Evolutionary conservation across 2,329 filamentous ascomycete species (phyloP).

Genomic region (Drechslerella coelobrocha): DNA sequence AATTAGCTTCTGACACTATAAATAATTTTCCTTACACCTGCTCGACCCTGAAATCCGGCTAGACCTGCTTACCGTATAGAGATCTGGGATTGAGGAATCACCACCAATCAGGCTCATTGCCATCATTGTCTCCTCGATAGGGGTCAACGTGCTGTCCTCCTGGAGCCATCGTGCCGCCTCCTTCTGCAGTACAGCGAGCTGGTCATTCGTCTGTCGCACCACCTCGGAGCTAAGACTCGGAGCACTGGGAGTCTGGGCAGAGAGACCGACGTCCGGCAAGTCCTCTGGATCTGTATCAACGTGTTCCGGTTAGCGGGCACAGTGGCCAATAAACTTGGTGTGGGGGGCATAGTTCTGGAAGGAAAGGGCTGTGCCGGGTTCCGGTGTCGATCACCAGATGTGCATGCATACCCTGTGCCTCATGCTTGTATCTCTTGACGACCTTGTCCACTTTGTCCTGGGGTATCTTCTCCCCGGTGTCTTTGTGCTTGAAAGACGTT

Average conservation of each 20-base stretch:
- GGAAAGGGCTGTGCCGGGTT: background rate
- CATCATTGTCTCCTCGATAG: conserved; percentile 47
- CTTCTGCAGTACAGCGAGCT: conserved; percentile 20
- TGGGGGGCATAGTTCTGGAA: too few relatives aligned
- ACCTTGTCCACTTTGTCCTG: conserved; percentile 45
- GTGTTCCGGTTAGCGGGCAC: conserved; percentile 11
- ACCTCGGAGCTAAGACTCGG: conserved; percentile 22
- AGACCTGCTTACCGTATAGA: conserved; percentile 23
- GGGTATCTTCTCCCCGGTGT: conserved; percentile 42
- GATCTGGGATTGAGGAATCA: conserved; percentile 39
- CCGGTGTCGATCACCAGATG: background rate
- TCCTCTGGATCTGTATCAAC: conserved; percentile 10
- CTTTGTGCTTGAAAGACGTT: conserved; percentile 38
- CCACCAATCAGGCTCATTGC: conserved; percentile 46
- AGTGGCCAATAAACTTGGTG: too few relatives aligned
- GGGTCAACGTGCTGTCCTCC: conserved; percentile 40
- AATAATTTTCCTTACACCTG: too few relatives aligned
- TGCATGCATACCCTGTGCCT: conserved; percentile 26
- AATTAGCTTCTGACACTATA: conserved; percentile 1
- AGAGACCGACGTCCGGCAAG: conserved; percentile 13
- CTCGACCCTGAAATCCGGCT: too few relatives aligned
- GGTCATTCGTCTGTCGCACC: conserved; percentile 4
- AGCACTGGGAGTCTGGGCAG: conserved; percentile 37
- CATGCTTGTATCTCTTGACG: conserved; percentile 43
- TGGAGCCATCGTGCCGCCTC: conserved; percentile 30